Evolutionary conservation across 805 yeast genomes (phyloP), one percentile per base, ranked within the genome.

Genomic region (Candida michaelii): DNA sequence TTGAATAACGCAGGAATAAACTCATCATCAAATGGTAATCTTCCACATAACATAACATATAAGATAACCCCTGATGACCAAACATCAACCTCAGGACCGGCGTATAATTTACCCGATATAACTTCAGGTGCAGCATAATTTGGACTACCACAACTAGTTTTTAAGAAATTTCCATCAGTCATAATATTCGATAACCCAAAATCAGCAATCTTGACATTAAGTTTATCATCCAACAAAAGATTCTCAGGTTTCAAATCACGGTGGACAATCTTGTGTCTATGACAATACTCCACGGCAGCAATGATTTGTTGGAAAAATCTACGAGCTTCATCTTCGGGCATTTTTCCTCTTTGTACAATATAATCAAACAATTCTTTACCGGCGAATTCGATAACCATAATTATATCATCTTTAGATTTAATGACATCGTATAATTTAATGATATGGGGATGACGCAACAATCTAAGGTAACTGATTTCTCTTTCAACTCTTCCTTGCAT

Each of bases 121-220:
- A 90, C 97, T 65, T 90, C 98, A 1, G 98, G 98, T 0, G 98
- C 97, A 5, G 98, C 97, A 63, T 90, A 90, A 60, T 91, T 91
- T 43, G 98, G 98, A 6, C 95, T 85, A 4, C 98, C 98, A 69
- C 98, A 91, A 53, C 90, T 82, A 2, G 98, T 90, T 60, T 90
- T 91, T 58, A 90, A 73, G 61, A 90, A 90, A 62, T 90, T 90
- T 46, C 98, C 98, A 65, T 90, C 98, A 13, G 97, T 91, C 98
- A 90, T 90, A 52, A 90, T 89, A 62, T 90, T 90, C 19, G 95
- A 85, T 36, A 90, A 74, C 6, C 98, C 98, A 56, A 90, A 90
- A 70, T 90, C 98, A 8, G 97, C 97, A 66, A 90, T 91, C 64
- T 91, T 90, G 40, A 90, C 96, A 60, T 91, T 89, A 54, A 89